Evolutionary conservation across 768 basidiomycete genomes (phyloP).

Genomic region (Tulasnella sp.): DNA sequence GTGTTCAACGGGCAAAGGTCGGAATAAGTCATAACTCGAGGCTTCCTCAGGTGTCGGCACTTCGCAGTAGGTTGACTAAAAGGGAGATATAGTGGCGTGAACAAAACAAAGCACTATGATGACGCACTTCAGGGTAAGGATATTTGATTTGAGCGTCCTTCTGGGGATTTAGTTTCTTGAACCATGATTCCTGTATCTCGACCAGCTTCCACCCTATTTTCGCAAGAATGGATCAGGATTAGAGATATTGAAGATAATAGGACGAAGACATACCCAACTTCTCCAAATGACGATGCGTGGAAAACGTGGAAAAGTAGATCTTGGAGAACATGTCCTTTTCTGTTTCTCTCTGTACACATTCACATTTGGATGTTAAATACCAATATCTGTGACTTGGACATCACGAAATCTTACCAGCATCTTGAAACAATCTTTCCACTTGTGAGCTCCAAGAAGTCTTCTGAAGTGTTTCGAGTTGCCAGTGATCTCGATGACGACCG

Average conservation of each 20-base stretch:
- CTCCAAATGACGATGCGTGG: not conserved
- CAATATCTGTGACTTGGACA: not conserved
- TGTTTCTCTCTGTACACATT: not conserved
- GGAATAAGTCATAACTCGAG: not conserved
- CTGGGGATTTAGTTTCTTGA: not conserved
- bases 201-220: slow-evolving; percentile 4
- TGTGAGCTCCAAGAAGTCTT: slow-evolving; percentile 13
- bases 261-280: slow-evolving; percentile 2
- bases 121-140: slow-evolving; percentile 5
- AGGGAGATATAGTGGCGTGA: not conserved
- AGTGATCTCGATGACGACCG: slow-evolving; percentile 8
- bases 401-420: not conserved
- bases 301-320: slow-evolving; percentile 6
- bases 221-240: not conserved
- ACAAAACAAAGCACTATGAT: too few species aligned
- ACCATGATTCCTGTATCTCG: not conserved
- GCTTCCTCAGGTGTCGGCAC: too few species aligned
- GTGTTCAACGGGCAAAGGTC: not conserved
- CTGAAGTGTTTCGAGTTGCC: not conserved
- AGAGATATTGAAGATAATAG: not conserved
- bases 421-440: slow-evolving; percentile 10
- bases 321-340: slow-evolving; percentile 1
- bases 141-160: not conserved
- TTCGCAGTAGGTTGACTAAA: slow-evolving; percentile 5
- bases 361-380: not conserved